phyloP scores from a whole-genome alignment of 306 rosid species.

The Pterocarpus macrocarpus region DNA sequence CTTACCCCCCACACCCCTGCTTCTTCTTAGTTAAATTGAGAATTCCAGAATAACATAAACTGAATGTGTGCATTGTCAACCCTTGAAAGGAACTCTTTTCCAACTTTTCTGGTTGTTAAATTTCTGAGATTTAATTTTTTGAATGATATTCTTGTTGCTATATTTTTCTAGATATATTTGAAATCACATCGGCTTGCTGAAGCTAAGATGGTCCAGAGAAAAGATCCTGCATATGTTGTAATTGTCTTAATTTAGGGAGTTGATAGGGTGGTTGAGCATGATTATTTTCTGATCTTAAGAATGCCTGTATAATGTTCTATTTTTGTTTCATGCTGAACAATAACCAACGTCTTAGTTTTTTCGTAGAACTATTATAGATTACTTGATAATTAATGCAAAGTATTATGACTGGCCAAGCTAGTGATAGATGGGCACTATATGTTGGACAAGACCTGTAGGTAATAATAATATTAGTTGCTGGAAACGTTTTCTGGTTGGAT shows the following conservation, averaged over 20 bases:
- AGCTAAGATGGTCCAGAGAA: slow-evolving; percentile 83
- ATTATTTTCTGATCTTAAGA: not conserved
- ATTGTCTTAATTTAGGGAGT: slow-evolving; percentile 40
- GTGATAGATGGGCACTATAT: slow-evolving; percentile 6
- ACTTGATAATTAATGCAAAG: slow-evolving; percentile 3
- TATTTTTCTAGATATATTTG: slow-evolving; percentile 64
- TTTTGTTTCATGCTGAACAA: slow-evolving; percentile 22
- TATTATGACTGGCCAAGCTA: not conserved
- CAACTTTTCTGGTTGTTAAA: slow-evolving; percentile 35
- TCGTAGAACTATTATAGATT: not conserved
- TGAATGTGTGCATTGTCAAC: slow-evolving; percentile 17
- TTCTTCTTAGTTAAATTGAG: slow-evolving; percentile 21
- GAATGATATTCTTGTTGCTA: slow-evolving; percentile 37
- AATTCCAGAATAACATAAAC: not conserved
- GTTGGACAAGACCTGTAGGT: too few relatives aligned
- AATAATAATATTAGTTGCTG: too few relatives aligned
- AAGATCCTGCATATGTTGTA: slow-evolving; percentile 83
- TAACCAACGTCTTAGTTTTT: not conserved
- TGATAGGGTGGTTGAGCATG: slow-evolving; percentile 9
- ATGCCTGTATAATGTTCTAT: slow-evolving; percentile 2
- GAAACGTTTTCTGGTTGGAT: too few relatives aligned
- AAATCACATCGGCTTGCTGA: slow-evolving; percentile 70
- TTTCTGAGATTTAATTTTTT: slow-evolving; percentile 7
- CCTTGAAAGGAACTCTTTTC: slow-evolving; percentile 13
- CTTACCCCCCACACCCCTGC: not conserved